Evolutionary conservation across 1,284 basidiomycete species (phyloP).

Genomic region (Irpex sp.): DNA sequence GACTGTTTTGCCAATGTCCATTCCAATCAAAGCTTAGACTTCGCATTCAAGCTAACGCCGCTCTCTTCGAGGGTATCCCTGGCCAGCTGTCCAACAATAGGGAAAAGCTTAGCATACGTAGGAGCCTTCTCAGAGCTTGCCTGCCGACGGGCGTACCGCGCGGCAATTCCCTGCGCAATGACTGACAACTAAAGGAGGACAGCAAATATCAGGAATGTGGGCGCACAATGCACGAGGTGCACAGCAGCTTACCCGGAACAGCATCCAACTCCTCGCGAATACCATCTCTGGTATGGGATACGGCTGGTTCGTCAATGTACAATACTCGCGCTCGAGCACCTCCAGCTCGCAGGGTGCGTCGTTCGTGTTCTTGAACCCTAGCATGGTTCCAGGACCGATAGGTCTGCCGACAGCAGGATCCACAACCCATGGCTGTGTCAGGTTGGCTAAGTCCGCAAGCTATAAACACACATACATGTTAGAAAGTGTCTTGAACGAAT

Average conservation of each 20-base stretch:
- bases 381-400: constrained; percentile 12
- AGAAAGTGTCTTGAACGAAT: background rate
- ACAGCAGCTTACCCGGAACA: constrained; percentile 66
- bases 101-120: constrained; percentile 55
- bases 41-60: constrained; percentile 16
- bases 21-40: constrained; percentile 9
- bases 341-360: constrained; percentile 67
- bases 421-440: constrained; percentile 83
- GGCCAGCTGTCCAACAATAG: constrained; percentile 62
- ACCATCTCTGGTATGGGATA: constrained; percentile 77
- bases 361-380: constrained; percentile 61
- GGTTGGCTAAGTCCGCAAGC: constrained; percentile 91
- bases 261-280: constrained; percentile 83
- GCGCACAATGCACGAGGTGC: background rate
- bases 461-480: constrained; percentile 26
- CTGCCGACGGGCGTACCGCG: constrained; percentile 80
- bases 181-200: constrained; percentile 53
- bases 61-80: constrained; percentile 54
- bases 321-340: constrained; percentile 77
- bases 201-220: background rate
- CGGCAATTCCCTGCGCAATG: constrained; percentile 92
- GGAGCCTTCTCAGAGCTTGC: constrained; percentile 80
- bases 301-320: constrained; percentile 49
- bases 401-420: constrained; percentile 33
- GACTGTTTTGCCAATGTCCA: background rate